phyloP scores from a whole-genome alignment of 352 stramenopile species.

The Aphanomyces euteiches region DNA sequence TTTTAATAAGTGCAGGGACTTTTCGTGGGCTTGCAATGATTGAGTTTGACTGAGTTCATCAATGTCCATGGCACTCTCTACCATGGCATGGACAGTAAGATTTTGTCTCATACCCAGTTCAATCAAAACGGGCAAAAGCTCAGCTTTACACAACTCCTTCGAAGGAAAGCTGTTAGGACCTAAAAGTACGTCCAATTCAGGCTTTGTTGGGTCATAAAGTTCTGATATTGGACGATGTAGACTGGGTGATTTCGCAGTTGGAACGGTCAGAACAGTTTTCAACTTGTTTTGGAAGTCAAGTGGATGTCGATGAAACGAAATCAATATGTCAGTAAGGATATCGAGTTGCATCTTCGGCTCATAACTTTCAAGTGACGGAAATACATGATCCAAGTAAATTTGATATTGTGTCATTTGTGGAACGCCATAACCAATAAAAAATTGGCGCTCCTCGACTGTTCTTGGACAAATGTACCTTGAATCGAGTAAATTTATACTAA shows the following conservation, averaged over 20 bases:
- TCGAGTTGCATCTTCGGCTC: constrained; percentile 24
- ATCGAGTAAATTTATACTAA: background rate
- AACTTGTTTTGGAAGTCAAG: constrained; percentile 53
- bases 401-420: constrained; percentile 55
- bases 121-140: constrained; percentile 52
- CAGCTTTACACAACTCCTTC: constrained; percentile 43
- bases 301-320: constrained; percentile 43
- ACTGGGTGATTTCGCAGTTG: constrained; percentile 43
- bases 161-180: constrained; percentile 62
- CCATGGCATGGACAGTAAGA: constrained; percentile 63
- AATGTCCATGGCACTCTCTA: constrained; percentile 64
- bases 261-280: constrained; percentile 44
- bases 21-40: constrained; percentile 35
- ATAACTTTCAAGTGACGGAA: constrained; percentile 46
- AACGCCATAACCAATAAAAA: constrained; percentile 37
- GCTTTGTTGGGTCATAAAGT: constrained; percentile 66
- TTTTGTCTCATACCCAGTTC: constrained; percentile 52
- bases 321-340: constrained; percentile 14
- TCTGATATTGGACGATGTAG: constrained; percentile 49
- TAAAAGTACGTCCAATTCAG: constrained; percentile 58
- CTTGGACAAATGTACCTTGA: background rate
- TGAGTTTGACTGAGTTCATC: constrained; percentile 35
- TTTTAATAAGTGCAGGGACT: constrained; percentile 53
- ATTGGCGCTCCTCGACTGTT: constrained; percentile 12
- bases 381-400: constrained; percentile 59